A percentile compares a stretch with the other conserved stretches of the same genome.
Conservation (phyloP, 179 eudicot genomes). For the Beta macrorhiza region DNA sequence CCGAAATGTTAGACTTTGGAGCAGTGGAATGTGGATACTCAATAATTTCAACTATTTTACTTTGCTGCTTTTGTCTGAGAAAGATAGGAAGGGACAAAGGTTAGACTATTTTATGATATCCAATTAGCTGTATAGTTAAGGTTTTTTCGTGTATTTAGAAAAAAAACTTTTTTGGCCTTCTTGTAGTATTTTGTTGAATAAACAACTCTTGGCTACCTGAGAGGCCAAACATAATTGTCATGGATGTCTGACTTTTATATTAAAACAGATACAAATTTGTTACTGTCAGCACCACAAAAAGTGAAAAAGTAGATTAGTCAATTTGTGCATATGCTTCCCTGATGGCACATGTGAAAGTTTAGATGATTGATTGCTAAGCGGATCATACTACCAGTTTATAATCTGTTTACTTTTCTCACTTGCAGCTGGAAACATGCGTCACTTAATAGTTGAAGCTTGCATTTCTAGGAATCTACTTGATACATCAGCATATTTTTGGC, state of each 20-base stretch:
- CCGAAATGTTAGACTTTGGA: not conserved
- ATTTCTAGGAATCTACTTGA: slow-evolving; percentile 83
- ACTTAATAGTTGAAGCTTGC: slow-evolving; percentile 91
- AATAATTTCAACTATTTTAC: not conserved
- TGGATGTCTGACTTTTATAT: not conserved
- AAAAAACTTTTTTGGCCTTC: too few species aligned
- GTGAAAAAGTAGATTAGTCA: not conserved
- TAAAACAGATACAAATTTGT: not conserved
- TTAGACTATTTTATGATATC: not conserved
- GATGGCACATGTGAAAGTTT: not conserved
- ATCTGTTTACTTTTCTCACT: slow-evolving; percentile 18
- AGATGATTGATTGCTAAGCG: not conserved
- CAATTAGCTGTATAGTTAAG: not conserved
- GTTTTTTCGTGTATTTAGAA: not conserved
- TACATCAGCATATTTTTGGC: slow-evolving; percentile 91
- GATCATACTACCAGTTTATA: slow-evolving; percentile 21
- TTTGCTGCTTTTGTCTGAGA: not conserved
- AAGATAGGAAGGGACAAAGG: not conserved
- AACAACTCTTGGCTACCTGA: not conserved
- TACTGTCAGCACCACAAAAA: slow-evolving; percentile 7
- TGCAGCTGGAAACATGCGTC: slow-evolving; percentile 95
- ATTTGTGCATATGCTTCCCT: not conserved
- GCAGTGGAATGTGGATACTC: not conserved
- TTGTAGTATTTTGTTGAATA: not conserved
- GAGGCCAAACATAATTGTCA: not conserved